Evolutionary conservation across 495 filamentous ascomycete genomes (phyloP).

Genomic region (Trichoderma orchidacearum): DNA sequence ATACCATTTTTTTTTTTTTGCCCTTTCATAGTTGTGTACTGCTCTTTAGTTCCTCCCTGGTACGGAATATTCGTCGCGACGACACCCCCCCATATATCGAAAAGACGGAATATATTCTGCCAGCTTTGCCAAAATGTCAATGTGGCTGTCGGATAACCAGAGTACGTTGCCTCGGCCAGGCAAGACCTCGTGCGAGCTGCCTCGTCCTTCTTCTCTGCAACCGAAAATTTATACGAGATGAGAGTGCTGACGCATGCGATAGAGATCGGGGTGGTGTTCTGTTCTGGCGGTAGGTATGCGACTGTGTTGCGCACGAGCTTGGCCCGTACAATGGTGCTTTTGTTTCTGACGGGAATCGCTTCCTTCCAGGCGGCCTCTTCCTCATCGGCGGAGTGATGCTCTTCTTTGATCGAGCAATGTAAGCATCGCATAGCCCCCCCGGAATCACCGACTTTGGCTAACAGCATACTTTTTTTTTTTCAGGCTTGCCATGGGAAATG

Average conservation of each 20-base stretch:
- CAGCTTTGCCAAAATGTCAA: conserved; percentile 37
- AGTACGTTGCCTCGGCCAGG: conserved; percentile 42
- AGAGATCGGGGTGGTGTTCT: conserved; percentile 96
- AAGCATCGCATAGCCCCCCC: conserved; percentile 24
- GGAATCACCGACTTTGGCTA: not conserved
- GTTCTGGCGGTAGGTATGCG: conserved; percentile 71
- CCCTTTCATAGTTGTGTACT: too few relatives aligned
- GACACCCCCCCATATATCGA: too few relatives aligned
- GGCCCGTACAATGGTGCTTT: conserved; percentile 1
- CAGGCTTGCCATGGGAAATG: conserved; percentile 83
- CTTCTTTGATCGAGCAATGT: conserved; percentile 96
- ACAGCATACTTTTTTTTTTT: not conserved
- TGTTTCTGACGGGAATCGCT: conserved; percentile 6
- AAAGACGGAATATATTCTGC: not conserved
- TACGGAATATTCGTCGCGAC: not conserved
- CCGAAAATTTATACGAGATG: not conserved
- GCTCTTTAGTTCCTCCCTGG: too few relatives aligned
- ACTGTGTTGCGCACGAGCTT: not conserved
- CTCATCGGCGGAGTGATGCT: conserved; percentile 82
- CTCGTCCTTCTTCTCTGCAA: not conserved
- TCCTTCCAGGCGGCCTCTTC: conserved; percentile 66
- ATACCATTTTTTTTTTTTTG: too few relatives aligned
- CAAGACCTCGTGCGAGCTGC: not conserved
- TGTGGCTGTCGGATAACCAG: conserved; percentile 94
- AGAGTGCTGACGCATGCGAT: conserved; percentile 12